These are phyloP conservation scores for Aspergillus sp. DNA, from an alignment of 2,329 filamentous ascomycete species.

Conservation along the genomic window DNA sequence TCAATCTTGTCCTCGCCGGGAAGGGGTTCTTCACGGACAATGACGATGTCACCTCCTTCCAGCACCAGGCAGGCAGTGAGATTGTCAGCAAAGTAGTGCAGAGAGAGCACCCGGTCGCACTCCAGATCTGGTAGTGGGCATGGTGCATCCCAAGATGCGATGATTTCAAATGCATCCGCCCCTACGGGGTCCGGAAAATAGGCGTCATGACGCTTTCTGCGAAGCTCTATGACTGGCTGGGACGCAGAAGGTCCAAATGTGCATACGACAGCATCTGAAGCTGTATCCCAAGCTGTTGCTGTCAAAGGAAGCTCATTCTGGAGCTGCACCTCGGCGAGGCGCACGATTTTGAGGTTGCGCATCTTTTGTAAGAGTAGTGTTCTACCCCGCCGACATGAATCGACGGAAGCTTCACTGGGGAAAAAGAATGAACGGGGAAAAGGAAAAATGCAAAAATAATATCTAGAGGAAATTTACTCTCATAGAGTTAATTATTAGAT, in stretches of 20 bases:
- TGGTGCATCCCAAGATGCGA: conserved; percentile 88
- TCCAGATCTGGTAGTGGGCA: conserved; percentile 74
- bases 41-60: conserved; percentile 85
- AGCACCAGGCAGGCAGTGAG: conserved; percentile 78
- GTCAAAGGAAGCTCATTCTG: conserved; percentile 65
- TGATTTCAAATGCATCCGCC: conserved; percentile 46
- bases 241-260: conserved; percentile 76
- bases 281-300: conserved; percentile 81
- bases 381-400: conserved; percentile 42
- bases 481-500: conserved; percentile 5
- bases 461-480: not conserved
- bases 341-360: conserved; percentile 84
- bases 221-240: conserved; percentile 73
- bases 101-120: conserved; percentile 72
- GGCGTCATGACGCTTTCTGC: conserved; percentile 47
- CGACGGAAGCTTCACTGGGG: conserved; percentile 17
- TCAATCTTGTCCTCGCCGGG: conserved; percentile 78
- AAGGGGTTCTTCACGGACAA: conserved; percentile 72
- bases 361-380: conserved; percentile 54
- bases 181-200: conserved; percentile 44
- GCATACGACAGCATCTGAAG: conserved; percentile 75
- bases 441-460: conserved; percentile 5
- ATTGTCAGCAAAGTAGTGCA: conserved; percentile 85
- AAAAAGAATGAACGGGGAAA: conserved; percentile 9
- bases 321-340: conserved; percentile 65